Conservation (phyloP, 352 stramenopile species). For the Pythium brachiatum region DNA sequence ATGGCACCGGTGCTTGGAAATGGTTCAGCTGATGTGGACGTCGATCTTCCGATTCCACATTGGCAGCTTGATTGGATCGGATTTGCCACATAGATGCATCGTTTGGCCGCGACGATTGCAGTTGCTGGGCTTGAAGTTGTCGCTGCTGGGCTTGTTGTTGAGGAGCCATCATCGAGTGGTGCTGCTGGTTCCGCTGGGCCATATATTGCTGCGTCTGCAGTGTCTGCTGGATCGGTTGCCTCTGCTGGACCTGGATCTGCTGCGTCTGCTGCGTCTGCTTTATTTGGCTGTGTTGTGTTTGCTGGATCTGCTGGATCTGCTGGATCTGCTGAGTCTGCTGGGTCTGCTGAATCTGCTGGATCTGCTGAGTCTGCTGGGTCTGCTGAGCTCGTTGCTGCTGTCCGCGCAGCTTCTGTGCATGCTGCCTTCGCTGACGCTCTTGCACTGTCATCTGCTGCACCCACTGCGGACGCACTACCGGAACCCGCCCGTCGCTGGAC, state of each 20-base stretch:
- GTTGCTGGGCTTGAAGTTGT: slow-evolving; percentile 2
- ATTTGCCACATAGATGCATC: neutral
- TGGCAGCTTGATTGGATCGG: neutral
- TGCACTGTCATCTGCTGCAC: neutral
- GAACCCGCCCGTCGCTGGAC: neutral
- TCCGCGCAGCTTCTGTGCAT: neutral
- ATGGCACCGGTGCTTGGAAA: neutral
- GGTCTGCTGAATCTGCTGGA: neutral
- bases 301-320: neutral
- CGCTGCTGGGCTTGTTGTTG: slow-evolving; percentile 7
- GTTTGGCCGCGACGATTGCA: slow-evolving; percentile 1
- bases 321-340: no score
- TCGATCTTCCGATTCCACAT: neutral
- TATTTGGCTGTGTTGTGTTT: no score
- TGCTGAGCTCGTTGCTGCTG: neutral
- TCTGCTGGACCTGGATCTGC: neutral
- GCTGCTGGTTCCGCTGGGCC: neutral
- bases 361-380: neutral
- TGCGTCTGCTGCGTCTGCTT: neutral
- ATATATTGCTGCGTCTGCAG: neutral
- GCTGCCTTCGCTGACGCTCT: neutral
- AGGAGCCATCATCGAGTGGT: neutral
- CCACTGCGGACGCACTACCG: neutral
- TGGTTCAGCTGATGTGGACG: neutral
- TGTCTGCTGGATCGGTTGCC: neutral